Evolutionary conservation across 2,329 filamentous ascomycete genomes (phyloP), one percentile per base, ranked within the genome.

Genomic region (Myriosclerotinia scirpicola): DNA sequence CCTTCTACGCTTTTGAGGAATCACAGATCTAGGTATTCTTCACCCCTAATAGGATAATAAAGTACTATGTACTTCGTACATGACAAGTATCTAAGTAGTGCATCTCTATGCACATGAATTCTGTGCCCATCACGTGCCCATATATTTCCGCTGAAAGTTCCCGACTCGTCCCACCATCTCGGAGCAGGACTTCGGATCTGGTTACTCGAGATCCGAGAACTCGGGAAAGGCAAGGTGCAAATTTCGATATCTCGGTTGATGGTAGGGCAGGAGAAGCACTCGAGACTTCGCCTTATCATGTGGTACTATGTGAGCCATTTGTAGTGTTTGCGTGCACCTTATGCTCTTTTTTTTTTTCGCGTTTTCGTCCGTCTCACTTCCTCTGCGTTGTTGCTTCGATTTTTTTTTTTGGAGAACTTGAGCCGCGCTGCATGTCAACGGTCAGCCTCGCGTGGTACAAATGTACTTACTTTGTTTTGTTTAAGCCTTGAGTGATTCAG

Each of bases 91-190:
- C 17, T 11, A 48, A n/a, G 44, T 60, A 48, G 40, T 15, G 5
- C 56, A 46, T 60, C 56, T 38, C 50, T 30, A 50, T 60, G 44
- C 56, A 38, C n/a, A 14, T 20, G 22, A 38, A 6, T 22, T 12
- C 48, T 36, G 42, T 60, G 22, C 46, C 26, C 56, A 60, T 61
- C 58, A 61, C 44, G 58, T 61, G 58, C 30, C 50, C n/a, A 14
- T 40, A 61, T 61, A 61, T 61, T 26, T 50, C 58, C 58, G 58
- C 58, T 61, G n/a, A 61, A 61, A 61, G 58, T 61, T 38, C 58
- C 58, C 58, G 58, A 61, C 5, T 34, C n/a, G 58, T 61, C n/a
- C 15, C 44, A 61, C 58, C 50, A 50, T 61, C 44, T 50, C 58
- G 58, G 58, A 61, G 44, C 15, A 50, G 30, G 34, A 61, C 44